Percentiles rank a stretch among this genome's conserved stretches.
Evolutionary conservation across 108 stramenopile species (phyloP).

Genomic region (Fragilariopsis cylindrus): DNA sequence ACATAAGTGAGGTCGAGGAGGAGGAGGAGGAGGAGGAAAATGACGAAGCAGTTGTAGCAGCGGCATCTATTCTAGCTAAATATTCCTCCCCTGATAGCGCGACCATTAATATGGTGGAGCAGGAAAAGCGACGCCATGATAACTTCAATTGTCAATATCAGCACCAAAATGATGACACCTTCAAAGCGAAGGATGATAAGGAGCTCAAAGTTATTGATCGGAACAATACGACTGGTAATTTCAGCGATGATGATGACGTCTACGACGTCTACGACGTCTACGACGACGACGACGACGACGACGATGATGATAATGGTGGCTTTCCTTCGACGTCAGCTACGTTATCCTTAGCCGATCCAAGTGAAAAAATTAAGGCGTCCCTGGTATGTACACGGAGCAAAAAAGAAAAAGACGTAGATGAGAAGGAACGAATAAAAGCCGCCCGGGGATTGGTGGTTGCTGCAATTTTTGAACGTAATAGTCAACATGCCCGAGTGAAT

Average conservation of each 20-base stretch:
- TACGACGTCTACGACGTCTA: background rate
- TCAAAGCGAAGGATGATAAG: background rate
- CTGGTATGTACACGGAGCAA: background rate
- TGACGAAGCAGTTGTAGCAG: background rate
- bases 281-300: background rate
- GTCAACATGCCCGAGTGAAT: background rate
- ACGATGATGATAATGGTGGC: background rate
- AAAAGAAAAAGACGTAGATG: background rate
- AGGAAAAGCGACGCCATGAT: background rate
- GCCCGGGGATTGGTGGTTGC: background rate
- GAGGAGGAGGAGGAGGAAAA: background rate
- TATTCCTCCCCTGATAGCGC: background rate
- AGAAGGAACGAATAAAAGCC: background rate
- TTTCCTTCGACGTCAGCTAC: background rate
- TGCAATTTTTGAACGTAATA: background rate
- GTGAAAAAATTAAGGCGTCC: background rate
- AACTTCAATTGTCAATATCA: background rate
- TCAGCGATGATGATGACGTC: background rate
- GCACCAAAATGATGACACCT: background rate
- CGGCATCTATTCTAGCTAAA: constrained; percentile 4
- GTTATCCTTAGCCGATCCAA: background rate
- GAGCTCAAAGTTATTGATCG: background rate
- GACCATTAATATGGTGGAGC: background rate
- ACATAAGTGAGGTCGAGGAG: background rate
- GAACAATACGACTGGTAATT: background rate